These are phyloP conservation scores for Musa schizocarpa DNA, from an alignment of 176 grass and related monocot genomes.

Conservation along the genomic window DNA sequence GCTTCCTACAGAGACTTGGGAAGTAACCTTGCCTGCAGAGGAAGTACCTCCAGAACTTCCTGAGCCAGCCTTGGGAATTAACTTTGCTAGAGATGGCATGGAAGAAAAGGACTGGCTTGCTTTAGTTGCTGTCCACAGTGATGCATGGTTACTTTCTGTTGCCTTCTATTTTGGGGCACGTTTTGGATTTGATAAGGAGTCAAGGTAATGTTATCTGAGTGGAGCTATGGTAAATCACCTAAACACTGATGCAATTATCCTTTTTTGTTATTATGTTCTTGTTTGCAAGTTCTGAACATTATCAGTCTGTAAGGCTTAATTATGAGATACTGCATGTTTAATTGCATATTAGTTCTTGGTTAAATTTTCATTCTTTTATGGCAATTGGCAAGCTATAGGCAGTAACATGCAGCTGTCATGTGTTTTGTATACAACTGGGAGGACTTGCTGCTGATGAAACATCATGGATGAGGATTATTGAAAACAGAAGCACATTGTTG, in stretches of 20 bases:
- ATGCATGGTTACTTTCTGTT: conserved; percentile 80
- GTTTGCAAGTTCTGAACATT: neutral
- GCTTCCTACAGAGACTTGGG: conserved; percentile 84
- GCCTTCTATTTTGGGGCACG: conserved; percentile 95
- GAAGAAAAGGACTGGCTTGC: conserved; percentile 93
- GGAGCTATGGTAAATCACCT: neutral
- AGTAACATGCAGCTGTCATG: no score
- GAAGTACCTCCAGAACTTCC: conserved; percentile 95
- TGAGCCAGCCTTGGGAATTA: conserved; percentile 91
- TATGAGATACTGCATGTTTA: no score
- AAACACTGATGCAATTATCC: no score
- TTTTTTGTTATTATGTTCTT: neutral
- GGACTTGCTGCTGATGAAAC: no score
- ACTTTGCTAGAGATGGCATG: conserved; percentile 97
- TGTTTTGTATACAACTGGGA: no score
- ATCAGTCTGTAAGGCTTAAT: no score
- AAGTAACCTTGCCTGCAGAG: conserved; percentile 89
- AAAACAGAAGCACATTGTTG: no score
- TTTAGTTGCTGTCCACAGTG: conserved; percentile 86
- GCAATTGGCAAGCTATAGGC: no score
- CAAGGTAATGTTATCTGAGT: conserved; percentile 47
- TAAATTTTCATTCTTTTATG: no score
- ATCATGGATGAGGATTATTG: no score
- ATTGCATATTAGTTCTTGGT: no score
- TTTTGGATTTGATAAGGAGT: conserved; percentile 90